Evolutionary conservation across 2,329 filamentous ascomycete species (phyloP), one percentile per base, ranked within the genome.

Genomic region (Ophiostoma sp.): DNA sequence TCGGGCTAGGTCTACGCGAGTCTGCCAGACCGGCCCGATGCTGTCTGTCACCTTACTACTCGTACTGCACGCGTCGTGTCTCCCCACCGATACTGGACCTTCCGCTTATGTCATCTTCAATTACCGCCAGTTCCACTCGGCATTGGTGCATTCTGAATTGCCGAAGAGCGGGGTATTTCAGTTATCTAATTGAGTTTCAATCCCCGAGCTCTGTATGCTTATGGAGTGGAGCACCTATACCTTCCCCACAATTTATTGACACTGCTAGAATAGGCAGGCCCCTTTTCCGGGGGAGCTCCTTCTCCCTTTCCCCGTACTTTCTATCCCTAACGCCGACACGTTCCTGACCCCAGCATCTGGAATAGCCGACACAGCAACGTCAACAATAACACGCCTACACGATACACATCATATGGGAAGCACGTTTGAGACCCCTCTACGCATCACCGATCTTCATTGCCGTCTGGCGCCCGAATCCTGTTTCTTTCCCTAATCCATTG

Each of bases 291-390:
- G 42, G 42, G 47, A 52, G 16, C 47, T 52, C 52, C 18, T 58
- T 58, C 52, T 60, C 55, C 55, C 55, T 38, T 60, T 38, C 55
- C 55, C 55, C 55, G 36, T 60, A 60, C 18, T 55, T 55, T 55
- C 49, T 27, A 55, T 14, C 55, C 36, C 55, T 40, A 60, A 40
- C 55, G 55, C 55, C 55, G 55, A 40, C 49, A 27, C 27, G 27
- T 18, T 55, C 49, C 4, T n/a, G 49, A 55, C 27, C 49, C 7
- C 11, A 7, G 18, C n/a, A 18, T 27, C 27, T 55, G 18, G 18
- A 55, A 55, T 55, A 55, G 49, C 49, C 49, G 49, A 55, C 49
- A 55, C n/a, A 55, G 12, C 18, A 55, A 55, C 49, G 27, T 16
- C 5, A 27, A 27, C 18, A 55, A 27, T 18, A 27, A n/a, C 9